These are phyloP conservation scores for Rutstroemia sp. DNA, from an alignment of 2,329 filamentous ascomycete species.

Conservation along the genomic window DNA sequence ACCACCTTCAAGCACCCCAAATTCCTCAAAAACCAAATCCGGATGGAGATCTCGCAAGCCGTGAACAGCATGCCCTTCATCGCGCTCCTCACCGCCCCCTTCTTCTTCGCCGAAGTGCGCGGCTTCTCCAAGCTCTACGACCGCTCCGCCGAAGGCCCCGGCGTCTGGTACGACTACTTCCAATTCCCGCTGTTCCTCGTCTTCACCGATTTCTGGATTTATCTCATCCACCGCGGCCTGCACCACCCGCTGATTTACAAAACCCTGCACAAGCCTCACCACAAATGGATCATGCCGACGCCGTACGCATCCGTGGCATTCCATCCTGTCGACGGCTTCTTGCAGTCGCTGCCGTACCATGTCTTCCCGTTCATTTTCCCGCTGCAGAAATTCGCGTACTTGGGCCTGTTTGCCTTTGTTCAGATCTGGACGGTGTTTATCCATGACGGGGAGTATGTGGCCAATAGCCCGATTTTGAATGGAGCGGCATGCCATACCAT, in stretches of 20 bases:
- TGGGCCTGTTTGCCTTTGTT: conserved; percentile 81
- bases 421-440: conserved; percentile 98
- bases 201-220: conserved; percentile 87
- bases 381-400: conserved; percentile 82
- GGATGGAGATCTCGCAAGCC: conserved; percentile 77
- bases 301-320: conserved; percentile 91
- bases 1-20: conserved; percentile 82
- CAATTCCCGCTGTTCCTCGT: conserved; percentile 84
- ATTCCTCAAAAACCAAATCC: conserved; percentile 89
- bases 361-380: conserved; percentile 89
- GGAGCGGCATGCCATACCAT: conserved; percentile 90
- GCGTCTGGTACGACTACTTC: conserved; percentile 66
- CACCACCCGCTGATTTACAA: conserved; percentile 82
- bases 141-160: conserved; percentile 64
- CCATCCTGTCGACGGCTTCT: conserved; percentile 87
- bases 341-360: conserved; percentile 87
- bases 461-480: conserved; percentile 86
- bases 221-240: conserved; percentile 82
- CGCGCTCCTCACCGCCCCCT: conserved; percentile 70
- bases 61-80: conserved; percentile 72
- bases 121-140: conserved; percentile 88
- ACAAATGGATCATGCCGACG: conserved; percentile 99
- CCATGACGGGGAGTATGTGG: conserved; percentile 89
- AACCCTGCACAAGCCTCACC: conserved; percentile 88
- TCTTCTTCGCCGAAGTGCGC: conserved; percentile 76